Conservation (phyloP, 2,329 filamentous ascomycete species). For the Trichoderma semiorbis region DNA sequence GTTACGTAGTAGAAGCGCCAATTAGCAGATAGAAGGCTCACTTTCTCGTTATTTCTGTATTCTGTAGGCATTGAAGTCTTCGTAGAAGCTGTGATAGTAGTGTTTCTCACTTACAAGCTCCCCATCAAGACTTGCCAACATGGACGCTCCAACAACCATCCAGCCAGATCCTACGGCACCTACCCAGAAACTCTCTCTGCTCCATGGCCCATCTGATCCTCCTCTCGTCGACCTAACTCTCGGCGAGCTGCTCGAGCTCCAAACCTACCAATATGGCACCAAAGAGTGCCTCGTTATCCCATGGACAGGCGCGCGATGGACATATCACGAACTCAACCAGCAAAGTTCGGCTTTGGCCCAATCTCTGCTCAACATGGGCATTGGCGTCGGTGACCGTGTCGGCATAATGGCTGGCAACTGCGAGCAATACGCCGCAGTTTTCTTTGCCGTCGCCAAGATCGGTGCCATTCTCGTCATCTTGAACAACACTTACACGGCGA, state of each 20-base stretch:
- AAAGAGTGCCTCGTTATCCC: slow-evolving; percentile 70
- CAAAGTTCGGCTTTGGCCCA: slow-evolving; percentile 60
- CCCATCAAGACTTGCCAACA: background rate
- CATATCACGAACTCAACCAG: slow-evolving; percentile 61
- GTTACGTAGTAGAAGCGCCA: background rate
- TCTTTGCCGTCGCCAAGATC: slow-evolving; percentile 67
- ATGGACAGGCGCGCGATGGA: slow-evolving; percentile 74
- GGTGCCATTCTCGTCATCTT: slow-evolving; percentile 71
- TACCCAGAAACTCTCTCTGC: slow-evolving; percentile 50
- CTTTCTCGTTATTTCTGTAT: background rate
- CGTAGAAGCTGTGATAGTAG: background rate
- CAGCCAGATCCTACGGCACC: slow-evolving; percentile 29
- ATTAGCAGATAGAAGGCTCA: background rate
- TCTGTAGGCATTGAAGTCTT: background rate
- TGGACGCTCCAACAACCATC: slow-evolving; percentile 26
- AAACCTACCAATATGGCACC: slow-evolving; percentile 61
- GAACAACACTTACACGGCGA: slow-evolving; percentile 77
- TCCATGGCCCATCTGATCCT: slow-evolving; percentile 66
- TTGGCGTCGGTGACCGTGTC: slow-evolving; percentile 65
- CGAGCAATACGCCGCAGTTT: slow-evolving; percentile 75
- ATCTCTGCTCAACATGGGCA: slow-evolving; percentile 63
- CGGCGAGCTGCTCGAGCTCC: slow-evolving; percentile 68
- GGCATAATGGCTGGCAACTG: slow-evolving; percentile 76
- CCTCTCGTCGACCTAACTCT: slow-evolving; percentile 69
- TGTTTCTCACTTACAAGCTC: background rate